Percentiles rank a stretch among this genome's conserved stretches.
phyloP scores from a whole-genome alignment of 2,329 filamentous ascomycete genomes.

The Bipolaris bicolor region DNA sequence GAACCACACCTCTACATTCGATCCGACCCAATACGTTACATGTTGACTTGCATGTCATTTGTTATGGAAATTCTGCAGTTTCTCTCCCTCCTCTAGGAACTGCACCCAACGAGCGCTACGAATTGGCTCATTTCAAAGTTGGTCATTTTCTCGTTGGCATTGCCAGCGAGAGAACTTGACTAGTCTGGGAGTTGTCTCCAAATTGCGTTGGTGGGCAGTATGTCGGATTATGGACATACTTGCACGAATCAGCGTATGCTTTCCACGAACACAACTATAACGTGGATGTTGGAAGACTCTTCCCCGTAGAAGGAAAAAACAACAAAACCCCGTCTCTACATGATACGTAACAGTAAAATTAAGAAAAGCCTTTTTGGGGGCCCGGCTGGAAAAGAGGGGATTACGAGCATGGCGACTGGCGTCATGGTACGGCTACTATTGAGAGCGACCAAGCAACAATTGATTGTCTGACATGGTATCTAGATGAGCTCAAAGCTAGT shows the following conservation, averaged over 20 bases:
- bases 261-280: neutral
- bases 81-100: slow-evolving; percentile 32
- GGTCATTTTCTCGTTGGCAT: slow-evolving; percentile 35
- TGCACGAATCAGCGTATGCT: neutral
- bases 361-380: slow-evolving; percentile 25
- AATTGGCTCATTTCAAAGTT: slow-evolving; percentile 36
- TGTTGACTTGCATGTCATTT: slow-evolving; percentile 7
- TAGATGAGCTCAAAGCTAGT: neutral
- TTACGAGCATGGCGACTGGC: neutral
- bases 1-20: slow-evolving; percentile 7
- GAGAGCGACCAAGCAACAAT: neutral
- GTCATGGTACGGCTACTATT: neutral
- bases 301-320: slow-evolving; percentile 30
- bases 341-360: slow-evolving; percentile 22
- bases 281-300: slow-evolving; percentile 1
- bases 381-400: slow-evolving; percentile 17
- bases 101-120: slow-evolving; percentile 30
- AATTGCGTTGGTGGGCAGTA: neutral
- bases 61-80: slow-evolving; percentile 19
- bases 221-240: neutral
- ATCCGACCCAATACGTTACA: slow-evolving; percentile 9
- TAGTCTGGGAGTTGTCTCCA: slow-evolving; percentile 30
- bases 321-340: slow-evolving; percentile 11
- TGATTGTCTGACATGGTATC: slow-evolving; percentile 1
- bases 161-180: slow-evolving; percentile 29